Percentiles rank a stretch among this genome's conserved stretches.
Conservation (phyloP, 768 basidiomycete genomes). For the Xerocomellus amylosporus region DNA sequence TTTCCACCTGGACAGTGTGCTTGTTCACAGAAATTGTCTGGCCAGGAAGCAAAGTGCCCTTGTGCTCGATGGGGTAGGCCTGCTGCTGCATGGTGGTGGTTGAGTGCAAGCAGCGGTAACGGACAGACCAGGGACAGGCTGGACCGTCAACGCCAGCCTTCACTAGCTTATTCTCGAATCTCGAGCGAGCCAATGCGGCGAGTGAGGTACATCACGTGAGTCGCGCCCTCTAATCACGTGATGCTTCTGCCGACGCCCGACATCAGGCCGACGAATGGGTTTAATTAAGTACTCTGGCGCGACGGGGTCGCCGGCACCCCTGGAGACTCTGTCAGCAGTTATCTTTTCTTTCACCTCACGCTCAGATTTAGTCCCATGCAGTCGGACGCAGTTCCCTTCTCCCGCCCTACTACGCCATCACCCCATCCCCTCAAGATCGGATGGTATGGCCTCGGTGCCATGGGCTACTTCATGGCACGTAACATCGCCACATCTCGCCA, state of each 20-base stretch:
- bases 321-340: background rate
- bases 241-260: background rate
- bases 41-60: constrained; percentile 74
- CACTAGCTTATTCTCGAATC: background rate
- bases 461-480: constrained; percentile 74
- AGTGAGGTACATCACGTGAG: constrained; percentile 15
- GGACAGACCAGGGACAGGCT: constrained; percentile 3
- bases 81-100: constrained; percentile 39
- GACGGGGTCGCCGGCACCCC: no score
- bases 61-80: constrained; percentile 43
- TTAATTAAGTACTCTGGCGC: no score
- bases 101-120: constrained; percentile 1
- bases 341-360: background rate
- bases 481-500: constrained; percentile 65
- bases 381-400: constrained; percentile 44
- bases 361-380: constrained; percentile 7
- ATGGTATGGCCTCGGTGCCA: constrained; percentile 52
- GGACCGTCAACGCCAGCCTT: constrained; percentile 1
- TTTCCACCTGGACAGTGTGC: constrained; percentile 86
- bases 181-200: background rate
- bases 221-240: constrained; percentile 4
- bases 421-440: constrained; percentile 42
- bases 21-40: constrained; percentile 90
- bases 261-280: no score
- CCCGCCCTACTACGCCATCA: constrained; percentile 55